Percentiles rank a stretch among this genome's conserved stretches.
phyloP scores from a whole-genome alignment of 2,329 filamentous ascomycete species.

The Sphaerulina populicola region DNA sequence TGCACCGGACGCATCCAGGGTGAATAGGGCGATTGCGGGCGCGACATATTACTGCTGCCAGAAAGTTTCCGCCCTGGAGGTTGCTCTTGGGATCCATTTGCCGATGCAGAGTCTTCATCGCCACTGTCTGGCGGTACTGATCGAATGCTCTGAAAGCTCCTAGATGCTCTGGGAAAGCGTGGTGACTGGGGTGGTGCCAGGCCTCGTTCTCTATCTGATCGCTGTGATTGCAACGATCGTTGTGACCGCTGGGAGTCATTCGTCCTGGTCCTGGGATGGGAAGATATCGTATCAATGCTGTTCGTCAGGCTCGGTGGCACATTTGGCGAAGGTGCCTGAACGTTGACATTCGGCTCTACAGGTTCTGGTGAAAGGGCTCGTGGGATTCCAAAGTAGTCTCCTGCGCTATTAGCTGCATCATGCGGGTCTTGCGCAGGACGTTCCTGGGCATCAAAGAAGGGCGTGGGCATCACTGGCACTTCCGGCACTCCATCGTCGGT shows the following conservation, averaged over 20 bases:
- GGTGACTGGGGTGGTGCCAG: conserved; percentile 32
- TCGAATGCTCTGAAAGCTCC: conserved; percentile 39
- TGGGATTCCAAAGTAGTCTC: conserved; percentile 41
- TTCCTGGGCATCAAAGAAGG: conserved; percentile 24
- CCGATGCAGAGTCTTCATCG: conserved; percentile 52
- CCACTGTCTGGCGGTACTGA: conserved; percentile 47
- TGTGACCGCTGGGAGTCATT: conserved; percentile 30
- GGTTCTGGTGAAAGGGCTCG: conserved; percentile 41
- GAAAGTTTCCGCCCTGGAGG: conserved; percentile 72
- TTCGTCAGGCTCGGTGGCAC: conserved; percentile 31
- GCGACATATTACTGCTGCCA: conserved; percentile 56
- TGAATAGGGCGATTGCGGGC: conserved; percentile 55
- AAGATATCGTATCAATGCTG: conserved; percentile 33
- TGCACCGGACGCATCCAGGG: conserved; percentile 55
- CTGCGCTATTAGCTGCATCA: conserved; percentile 1
- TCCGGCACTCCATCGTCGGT: conserved; percentile 13
- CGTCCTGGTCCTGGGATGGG: conserved; percentile 36
- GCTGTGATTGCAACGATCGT: conserved; percentile 18
- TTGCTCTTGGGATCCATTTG: conserved; percentile 51
- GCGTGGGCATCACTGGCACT: conserved; percentile 17
- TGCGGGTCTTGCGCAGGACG: conserved; percentile 8
- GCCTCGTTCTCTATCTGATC: conserved; percentile 20
- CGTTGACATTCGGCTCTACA: conserved; percentile 36
- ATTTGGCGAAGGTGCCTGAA: conserved; percentile 39
- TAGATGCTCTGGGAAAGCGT: conserved; percentile 36